phyloP scores from a whole-genome alignment of 164 flowering plant genomes.

The Umbilicus rupestris region DNA sequence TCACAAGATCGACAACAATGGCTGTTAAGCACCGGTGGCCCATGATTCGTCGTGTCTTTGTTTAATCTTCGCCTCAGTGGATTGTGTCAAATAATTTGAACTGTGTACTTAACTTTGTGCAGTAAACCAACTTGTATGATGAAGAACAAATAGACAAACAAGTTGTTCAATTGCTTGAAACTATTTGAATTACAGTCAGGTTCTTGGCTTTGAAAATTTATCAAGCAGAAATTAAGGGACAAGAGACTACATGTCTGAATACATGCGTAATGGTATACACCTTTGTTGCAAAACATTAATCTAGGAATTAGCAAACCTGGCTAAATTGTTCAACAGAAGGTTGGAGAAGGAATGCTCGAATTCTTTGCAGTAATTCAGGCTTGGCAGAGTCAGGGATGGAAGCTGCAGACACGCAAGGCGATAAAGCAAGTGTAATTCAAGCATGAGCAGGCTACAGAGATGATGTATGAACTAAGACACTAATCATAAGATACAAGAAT shows the following conservation, averaged over 20 bases:
- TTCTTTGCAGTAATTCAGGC: conserved; percentile 76
- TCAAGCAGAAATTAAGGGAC: no score
- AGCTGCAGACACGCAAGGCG: conserved; percentile 32
- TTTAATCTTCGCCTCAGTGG: background rate
- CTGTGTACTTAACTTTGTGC: background rate
- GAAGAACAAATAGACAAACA: background rate
- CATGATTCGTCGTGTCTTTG: background rate
- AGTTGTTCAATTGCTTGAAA: background rate
- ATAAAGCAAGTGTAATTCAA: background rate
- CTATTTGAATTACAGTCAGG: background rate
- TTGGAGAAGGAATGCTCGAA: conserved; percentile 50
- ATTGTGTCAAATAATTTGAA: background rate
- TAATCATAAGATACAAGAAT: background rate
- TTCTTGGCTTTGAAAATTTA: background rate
- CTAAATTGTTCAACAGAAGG: conserved; percentile 32
- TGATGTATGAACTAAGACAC: background rate
- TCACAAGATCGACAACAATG: background rate
- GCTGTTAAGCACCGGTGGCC: background rate
- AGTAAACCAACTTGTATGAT: background rate
- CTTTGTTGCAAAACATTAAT: no score
- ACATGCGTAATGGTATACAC: no score
- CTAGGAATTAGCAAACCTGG: background rate
- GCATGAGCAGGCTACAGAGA: background rate
- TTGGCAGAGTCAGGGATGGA: conserved; percentile 76
- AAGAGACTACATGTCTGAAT: no score